Base-by-base conservation (phyloP, 2,329 filamentous ascomycete species). In the Boeremia lycopersici region DNA sequence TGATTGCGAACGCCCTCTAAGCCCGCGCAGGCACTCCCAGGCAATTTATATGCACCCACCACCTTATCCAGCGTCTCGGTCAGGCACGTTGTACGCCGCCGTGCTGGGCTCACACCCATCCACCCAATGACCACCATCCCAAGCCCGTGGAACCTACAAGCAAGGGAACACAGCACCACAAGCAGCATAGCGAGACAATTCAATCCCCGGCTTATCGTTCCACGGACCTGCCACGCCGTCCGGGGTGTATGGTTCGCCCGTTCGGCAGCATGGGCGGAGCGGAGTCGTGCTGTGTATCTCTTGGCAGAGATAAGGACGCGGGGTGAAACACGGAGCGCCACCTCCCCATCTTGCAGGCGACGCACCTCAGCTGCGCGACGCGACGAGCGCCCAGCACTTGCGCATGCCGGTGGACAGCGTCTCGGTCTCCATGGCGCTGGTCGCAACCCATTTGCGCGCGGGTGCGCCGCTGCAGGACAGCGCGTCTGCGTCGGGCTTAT, bases 351-450 rank as follows among this genome's bases (percentile, higher is more conserved):
- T 23, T 5, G 19, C 2, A 30, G 9, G 29, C 29, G 9, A 30
- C 9, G 29, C 11, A 28, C 4, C 1, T n/a, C 19, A 39, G 26
- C 26, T 13, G 25, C 26, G 35, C 30, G 28, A 6, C 39, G 56
- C 49, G 13, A 68, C 39, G 1, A 72, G 58, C 3, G 62, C 60
- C 73, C 73, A 75, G 56, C 73, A 75, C 39, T 62, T 65, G 28
- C 68, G 68, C 72, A 75, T 75, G 19, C 73, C 73, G 2, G 72
- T 74, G 19, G 71, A 73, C 25, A 75, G 57, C 26, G 71, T 74
- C 49, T 71, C 67, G 5, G 56, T 30, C n/a, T 67, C 66, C 66
- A 75, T 69, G 13, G 59, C 40, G 26, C 61, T 61, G 55, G 59
- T 62, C 33, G 58, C 56, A 7, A 73, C 67, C 72, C 71, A 75